Base-by-base conservation (phyloP, 495 filamentous ascomycete genomes). In the Baudoinia panamericana region DNA sequence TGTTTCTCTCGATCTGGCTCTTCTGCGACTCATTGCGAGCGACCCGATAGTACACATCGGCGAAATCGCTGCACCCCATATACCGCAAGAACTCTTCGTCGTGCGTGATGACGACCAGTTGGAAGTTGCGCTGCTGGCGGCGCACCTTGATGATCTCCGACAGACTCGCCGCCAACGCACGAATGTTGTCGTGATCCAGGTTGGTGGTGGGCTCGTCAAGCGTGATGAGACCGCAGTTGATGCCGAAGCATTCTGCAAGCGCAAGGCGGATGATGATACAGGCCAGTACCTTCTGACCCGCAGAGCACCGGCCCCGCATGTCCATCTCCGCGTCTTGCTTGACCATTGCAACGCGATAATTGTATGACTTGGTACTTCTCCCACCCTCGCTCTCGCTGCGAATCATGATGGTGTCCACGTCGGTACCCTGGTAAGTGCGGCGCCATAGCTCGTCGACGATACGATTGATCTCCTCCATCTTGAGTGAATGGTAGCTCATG, bases 171-270 rank as follows among this genome's bases (percentile, higher is more conserved):
- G 90, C 90, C 26, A 99, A 68, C 31, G 82, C 82, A 35, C 76
- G 74, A 56, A 96, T 96, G 55, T 96, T 99, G 56, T 95, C 87
- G 30, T 73, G 70, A 51, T 99, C 90, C 37, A 99, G 75, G 54
- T 99, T 99, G 22, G 90, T 99, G 1, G 90, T 99, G 9, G 90
- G 90, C 60, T 99, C 90, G 59, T 99, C 90, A 5, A 99, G 80
- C 30, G 90, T 87, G 59, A 97, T 96, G 31, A 97, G 67, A 30
- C 90, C 90, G 57, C 90, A 99, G 51, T 93, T 94, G 51, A 84
- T 72, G 41, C 92, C 92, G 56, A 99, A 99, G 50, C 86, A 93
- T 58, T 99, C 92, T 16, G 90, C 90, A 30, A 99, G 71, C 13
- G 90, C 92, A 23, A 99, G 71, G 4, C 90, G 86, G 58, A 99